Conservation (phyloP, 805 yeast genomes). For the Torulaspora gathmanii region DNA sequence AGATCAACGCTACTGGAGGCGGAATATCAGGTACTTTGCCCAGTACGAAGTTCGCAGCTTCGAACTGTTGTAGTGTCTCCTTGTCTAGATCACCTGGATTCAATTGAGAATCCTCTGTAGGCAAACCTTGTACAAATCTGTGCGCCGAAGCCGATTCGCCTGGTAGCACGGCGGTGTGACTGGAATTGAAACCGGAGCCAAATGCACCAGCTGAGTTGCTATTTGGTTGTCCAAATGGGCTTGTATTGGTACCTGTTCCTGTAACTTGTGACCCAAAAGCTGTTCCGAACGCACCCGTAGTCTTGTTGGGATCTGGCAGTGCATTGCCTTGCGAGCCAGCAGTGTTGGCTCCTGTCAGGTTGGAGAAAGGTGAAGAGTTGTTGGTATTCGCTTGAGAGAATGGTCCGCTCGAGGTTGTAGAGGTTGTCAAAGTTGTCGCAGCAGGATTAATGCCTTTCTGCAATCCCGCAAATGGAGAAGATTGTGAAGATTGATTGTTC, state of each 20-base stretch:
- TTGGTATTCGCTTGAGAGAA: not conserved
- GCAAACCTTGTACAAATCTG: constrained; percentile 35
- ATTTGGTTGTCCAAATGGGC: constrained; percentile 1
- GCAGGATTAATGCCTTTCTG: not conserved
- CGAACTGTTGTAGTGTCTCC: constrained; percentile 44
- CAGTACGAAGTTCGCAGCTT: constrained; percentile 44
- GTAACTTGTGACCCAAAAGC: not conserved
- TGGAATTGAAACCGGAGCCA: constrained; percentile 1
- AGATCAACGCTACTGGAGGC: constrained; percentile 51
- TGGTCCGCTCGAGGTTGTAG: not conserved
- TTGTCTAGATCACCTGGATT: constrained; percentile 42
- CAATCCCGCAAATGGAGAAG: constrained; percentile 1
- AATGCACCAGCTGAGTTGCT: not conserved
- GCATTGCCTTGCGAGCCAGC: not conserved
- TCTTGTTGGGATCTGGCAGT: not conserved
- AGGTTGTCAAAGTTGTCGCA: not conserved
- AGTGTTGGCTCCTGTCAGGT: not conserved
- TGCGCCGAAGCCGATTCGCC: constrained; percentile 10
- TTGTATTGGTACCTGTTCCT: not conserved
- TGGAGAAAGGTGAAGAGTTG: not conserved
- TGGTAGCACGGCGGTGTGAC: not conserved
- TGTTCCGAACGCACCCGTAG: constrained; percentile 4
- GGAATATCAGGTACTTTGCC: constrained; percentile 69
- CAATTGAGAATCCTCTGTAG: constrained; percentile 26
- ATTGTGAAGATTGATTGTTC: not conserved